Evolutionary conservation across 257 asterid genomes (phyloP), one percentile per base, ranked within the genome.

Genomic region (Plectranthus barbatus): DNA sequence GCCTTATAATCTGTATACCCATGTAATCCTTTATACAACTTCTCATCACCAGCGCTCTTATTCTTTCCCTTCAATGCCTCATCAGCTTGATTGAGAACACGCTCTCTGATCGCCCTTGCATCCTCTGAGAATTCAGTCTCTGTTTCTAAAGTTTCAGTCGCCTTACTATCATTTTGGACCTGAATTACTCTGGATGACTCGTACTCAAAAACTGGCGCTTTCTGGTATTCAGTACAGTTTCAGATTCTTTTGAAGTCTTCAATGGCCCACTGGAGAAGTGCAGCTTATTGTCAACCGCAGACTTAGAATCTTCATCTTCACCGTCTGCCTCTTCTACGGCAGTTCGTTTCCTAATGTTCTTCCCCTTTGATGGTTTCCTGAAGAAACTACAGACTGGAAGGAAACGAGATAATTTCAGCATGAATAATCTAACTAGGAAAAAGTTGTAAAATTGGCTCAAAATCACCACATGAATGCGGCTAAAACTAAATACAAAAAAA

Each of bases 1-100:
- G 96, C 97, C 56, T 87, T 93, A 81, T 85, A 67, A 77, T 93
- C 99, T 2, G 95, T 93, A 68, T 93, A 93, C 39, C 86, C 95
- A 61, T 87, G 83, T 44, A 90, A 71, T 12, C 97, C 95, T 64
- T 83, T 88, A 62, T 84, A 91, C 45, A 86, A 60, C 71, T 86
- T 91, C 53, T 81, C 95, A 12, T 69, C 84, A 7, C 80, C 84
- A 29, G 60, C 74, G 10, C 68, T 67, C 74, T 86, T 83, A 0
- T 64, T 68, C 65, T 88, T 88, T 56, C 95, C 97, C 72, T 88
- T 86, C 72, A 91, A 56, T 23, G 76, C 79, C 49, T 76, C 86
- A 66, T 79, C 88, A 20, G 93, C 85, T 80, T 76, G 92, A 81
- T 80, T 86, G 49, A 88, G 88, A 64, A 72, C 87, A 67, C 79